Percentiles rank a stretch among this genome's conserved stretches.
These are phyloP conservation scores for Cystoderma amianthinum DNA, from an alignment of 768 basidiomycete species.

Conservation along the genomic window DNA sequence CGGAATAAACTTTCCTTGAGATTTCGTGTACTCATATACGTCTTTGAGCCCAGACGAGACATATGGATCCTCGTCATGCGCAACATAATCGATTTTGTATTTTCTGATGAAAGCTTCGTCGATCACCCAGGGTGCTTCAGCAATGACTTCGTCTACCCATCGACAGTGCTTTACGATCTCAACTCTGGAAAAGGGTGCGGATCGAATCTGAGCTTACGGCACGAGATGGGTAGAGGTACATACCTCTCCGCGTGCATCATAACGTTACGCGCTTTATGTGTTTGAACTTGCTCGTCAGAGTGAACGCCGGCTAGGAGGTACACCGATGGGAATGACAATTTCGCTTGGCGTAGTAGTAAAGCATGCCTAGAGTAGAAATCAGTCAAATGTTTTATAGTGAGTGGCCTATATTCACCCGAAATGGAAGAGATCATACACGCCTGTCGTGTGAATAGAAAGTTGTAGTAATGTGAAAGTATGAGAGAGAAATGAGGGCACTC, in stretches of 20 bases:
- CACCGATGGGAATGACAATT: constrained; percentile 85
- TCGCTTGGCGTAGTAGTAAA: constrained; percentile 93
- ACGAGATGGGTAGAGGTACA: constrained; percentile 8
- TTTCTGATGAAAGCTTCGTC: constrained; percentile 76
- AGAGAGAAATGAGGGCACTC: constrained; percentile 19
- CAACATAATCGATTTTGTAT: constrained; percentile 91
- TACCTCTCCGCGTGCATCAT: constrained; percentile 88
- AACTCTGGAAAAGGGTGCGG: constrained; percentile 53
- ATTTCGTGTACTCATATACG: constrained; percentile 79
- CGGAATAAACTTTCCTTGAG: constrained; percentile 90
- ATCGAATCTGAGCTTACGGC: too few species aligned
- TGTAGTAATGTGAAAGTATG: neutral
- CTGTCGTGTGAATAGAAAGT: constrained; percentile 38
- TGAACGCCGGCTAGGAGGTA: constrained; percentile 92
- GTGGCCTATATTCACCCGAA: constrained; percentile 79
- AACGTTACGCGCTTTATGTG: constrained; percentile 77
- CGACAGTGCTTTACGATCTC: constrained; percentile 94
- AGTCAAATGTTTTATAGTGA: too few species aligned
- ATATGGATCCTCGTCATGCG: constrained; percentile 93
- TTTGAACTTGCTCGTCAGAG: constrained; percentile 75
- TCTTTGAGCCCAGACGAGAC: constrained; percentile 73
- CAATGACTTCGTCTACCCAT: constrained; percentile 93
- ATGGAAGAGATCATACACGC: constrained; percentile 96
- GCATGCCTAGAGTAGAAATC: constrained; percentile 61
- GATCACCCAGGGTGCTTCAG: constrained; percentile 89